Conservation (phyloP, 2,329 filamentous ascomycete genomes). For the Stagonosporopsis cucurbitacearum region DNA sequence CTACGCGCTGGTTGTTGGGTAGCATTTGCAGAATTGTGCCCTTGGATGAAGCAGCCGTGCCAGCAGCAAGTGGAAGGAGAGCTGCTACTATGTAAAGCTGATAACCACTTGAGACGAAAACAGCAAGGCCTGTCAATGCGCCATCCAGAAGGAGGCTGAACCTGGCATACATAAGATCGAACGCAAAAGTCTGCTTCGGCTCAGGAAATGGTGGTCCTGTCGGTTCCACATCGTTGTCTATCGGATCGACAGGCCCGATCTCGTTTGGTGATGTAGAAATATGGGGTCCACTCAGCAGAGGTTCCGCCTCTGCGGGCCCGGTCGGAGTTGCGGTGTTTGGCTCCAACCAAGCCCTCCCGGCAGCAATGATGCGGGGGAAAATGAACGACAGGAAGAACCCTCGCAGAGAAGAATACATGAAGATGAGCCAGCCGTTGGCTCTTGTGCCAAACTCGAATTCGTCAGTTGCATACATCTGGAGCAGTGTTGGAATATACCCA, state of each 20-base stretch:
- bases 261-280: conserved; percentile 38
- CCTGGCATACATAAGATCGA: conserved; percentile 71
- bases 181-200: conserved; percentile 60
- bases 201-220: conserved; percentile 43
- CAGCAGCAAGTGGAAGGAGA: conserved; percentile 71
- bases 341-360: conserved; percentile 52
- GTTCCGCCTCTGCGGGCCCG: conserved; percentile 16
- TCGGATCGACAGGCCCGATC: conserved; percentile 54
- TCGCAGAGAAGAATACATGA: conserved; percentile 53
- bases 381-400: conserved; percentile 54
- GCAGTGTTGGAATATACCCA: conserved; percentile 68
- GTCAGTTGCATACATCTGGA: conserved; percentile 58
- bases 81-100: conserved; percentile 72
- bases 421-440: conserved; percentile 56
- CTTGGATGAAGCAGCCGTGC: conserved; percentile 72
- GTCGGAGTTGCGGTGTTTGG: conserved; percentile 22
- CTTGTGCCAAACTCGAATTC: conserved; percentile 54
- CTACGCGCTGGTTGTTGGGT: conserved; percentile 64
- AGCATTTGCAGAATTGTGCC: conserved; percentile 77
- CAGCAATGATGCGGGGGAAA: conserved; percentile 54
- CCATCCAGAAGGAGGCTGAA: conserved; percentile 72
- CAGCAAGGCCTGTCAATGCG: conserved; percentile 66
- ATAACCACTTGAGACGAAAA: conserved; percentile 68
- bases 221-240: conserved; percentile 59
- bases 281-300: conserved; percentile 25